These are phyloP conservation scores for Mortierella hygrophila DNA, from an alignment of 192 early-diverging fungal species.

Conservation along the genomic window DNA sequence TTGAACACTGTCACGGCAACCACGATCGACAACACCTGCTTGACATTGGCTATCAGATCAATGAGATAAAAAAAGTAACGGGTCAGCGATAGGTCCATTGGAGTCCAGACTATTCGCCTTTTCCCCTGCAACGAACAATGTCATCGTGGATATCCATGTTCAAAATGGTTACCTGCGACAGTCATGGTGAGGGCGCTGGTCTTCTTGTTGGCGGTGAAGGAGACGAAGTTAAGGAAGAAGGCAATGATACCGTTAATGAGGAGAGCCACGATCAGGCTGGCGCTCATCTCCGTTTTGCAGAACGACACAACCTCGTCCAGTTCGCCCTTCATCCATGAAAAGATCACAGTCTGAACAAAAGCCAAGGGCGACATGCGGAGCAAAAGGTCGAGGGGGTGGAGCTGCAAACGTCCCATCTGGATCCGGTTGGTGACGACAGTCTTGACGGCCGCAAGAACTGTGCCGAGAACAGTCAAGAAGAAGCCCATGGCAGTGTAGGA, in stretches of 20 bases:
- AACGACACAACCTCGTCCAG: slow-evolving; percentile 57
- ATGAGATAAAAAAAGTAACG: not conserved
- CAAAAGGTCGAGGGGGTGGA: slow-evolving; percentile 86
- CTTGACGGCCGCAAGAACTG: slow-evolving; percentile 83
- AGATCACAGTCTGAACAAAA: slow-evolving; percentile 77
- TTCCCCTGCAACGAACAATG: not conserved
- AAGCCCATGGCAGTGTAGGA: slow-evolving; percentile 78
- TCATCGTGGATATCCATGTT: not conserved
- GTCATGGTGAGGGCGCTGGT: slow-evolving; percentile 89
- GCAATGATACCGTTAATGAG: slow-evolving; percentile 84
- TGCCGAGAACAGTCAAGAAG: slow-evolving; percentile 84
- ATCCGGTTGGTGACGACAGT: slow-evolving; percentile 88
- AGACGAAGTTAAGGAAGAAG: slow-evolving; percentile 87
- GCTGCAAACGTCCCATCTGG: slow-evolving; percentile 81
- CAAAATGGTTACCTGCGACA: slow-evolving; percentile 67
- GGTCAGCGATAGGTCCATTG: not conserved
- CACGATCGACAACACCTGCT: slow-evolving; percentile 79
- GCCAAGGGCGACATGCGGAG: slow-evolving; percentile 85
- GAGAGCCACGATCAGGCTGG: slow-evolving; percentile 65
- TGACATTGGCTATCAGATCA: slow-evolving; percentile 69
- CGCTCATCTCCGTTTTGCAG: slow-evolving; percentile 58
- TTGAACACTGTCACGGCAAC: slow-evolving; percentile 71
- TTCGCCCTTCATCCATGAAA: slow-evolving; percentile 78
- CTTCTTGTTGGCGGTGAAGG: slow-evolving; percentile 89
- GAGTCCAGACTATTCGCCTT: not conserved